phyloP scores from a whole-genome alignment of 2,329 filamentous ascomycete species.

The Rhynchosporium graminicola region DNA sequence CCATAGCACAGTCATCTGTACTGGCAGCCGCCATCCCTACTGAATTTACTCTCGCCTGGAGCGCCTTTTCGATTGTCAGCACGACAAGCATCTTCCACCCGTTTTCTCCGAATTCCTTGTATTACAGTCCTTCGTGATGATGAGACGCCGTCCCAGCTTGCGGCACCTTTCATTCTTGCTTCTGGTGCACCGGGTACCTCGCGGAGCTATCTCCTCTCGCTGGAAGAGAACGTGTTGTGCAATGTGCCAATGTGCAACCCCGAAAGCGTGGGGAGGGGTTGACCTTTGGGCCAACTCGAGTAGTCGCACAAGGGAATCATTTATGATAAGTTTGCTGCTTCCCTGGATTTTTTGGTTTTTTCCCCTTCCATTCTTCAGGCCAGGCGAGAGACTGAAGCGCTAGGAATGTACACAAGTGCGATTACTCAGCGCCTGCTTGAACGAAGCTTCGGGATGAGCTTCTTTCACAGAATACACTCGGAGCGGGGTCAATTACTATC shows the following conservation, averaged over 20 bases:
- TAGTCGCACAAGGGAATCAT: constrained; percentile 2
- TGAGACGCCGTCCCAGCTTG: constrained; percentile 10
- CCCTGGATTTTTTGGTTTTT: constrained; percentile 7
- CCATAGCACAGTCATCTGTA: neutral
- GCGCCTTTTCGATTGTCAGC: neutral
- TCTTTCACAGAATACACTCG: no score
- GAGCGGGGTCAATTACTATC: neutral
- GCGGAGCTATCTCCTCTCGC: neutral
- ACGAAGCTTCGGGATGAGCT: no score
- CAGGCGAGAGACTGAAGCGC: constrained; percentile 8
- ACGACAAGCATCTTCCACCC: neutral
- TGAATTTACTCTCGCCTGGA: neutral
- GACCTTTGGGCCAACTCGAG: neutral
- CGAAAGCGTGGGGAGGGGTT: neutral
- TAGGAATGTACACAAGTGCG: constrained; percentile 5
- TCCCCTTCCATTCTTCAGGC: neutral
- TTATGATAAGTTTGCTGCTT: constrained; percentile 1
- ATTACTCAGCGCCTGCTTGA: no score
- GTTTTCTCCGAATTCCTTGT: neutral
- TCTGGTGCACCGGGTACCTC: neutral
- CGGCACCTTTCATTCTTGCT: neutral
- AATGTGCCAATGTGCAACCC: neutral
- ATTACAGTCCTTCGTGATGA: constrained; percentile 2
- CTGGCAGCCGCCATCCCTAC: neutral
- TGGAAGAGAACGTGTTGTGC: constrained; percentile 16